Percentiles rank a stretch among this genome's conserved stretches.
phyloP scores from a whole-genome alignment of 768 basidiomycete genomes.

The Pleurotus giganteus region DNA sequence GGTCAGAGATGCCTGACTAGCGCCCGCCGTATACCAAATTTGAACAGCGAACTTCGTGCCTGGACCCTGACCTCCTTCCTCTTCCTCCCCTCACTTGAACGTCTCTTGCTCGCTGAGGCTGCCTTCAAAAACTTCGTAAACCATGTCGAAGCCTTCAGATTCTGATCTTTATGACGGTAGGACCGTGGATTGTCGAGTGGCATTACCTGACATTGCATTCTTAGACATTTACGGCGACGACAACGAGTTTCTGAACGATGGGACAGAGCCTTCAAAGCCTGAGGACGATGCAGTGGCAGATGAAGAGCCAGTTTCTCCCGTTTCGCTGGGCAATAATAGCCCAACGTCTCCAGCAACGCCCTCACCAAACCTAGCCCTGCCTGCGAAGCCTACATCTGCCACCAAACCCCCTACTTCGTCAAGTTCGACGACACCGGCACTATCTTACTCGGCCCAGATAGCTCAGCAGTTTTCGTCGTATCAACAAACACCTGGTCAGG shows the following conservation, averaged over 20 bases:
- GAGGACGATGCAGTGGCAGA: constrained; percentile 24
- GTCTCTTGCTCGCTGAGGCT: no score
- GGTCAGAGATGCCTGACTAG: no score
- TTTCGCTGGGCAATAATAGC: constrained; percentile 5
- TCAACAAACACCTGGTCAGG: constrained; percentile 65
- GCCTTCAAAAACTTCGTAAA: no score
- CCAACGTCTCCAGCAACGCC: constrained; percentile 9
- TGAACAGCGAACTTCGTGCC: no score
- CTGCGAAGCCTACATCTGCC: constrained; percentile 22
- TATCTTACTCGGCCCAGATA: constrained; percentile 64
- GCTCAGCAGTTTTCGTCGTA: constrained; percentile 65
- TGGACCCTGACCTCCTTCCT: no score
- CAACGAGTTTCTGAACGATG: constrained; percentile 36
- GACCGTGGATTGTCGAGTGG: constrained; percentile 11
- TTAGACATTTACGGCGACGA: constrained; percentile 56
- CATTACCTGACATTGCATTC: background rate
- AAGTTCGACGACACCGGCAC: constrained; percentile 20
- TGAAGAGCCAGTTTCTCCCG: constrained; percentile 16
- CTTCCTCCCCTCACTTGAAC: no score
- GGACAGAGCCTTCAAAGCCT: constrained; percentile 26
- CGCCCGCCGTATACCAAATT: no score
- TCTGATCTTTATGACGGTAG: constrained; percentile 45
- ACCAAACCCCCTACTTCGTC: constrained; percentile 25
- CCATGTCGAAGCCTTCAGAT: background rate
- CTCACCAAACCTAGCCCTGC: constrained; percentile 17